Conservation (phyloP, 306 rosid genomes). For the Ochetophila trinervis region DNA sequence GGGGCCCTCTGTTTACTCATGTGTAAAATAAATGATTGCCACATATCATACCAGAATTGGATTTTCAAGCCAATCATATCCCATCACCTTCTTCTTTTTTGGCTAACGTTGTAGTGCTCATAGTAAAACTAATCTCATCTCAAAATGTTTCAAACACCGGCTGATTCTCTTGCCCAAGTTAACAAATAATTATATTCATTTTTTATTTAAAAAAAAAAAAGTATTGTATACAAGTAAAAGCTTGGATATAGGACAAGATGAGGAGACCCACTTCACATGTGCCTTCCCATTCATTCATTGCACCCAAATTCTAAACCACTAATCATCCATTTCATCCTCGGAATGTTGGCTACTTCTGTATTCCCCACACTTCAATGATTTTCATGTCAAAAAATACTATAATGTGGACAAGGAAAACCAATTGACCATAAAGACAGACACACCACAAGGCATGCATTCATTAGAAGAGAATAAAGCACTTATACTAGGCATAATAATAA, state of each 20-base stretch:
- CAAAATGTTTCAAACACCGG: too few species aligned
- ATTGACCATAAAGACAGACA: neutral
- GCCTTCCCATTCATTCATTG: constrained; percentile 22
- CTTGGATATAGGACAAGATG: neutral
- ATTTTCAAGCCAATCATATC: too few species aligned
- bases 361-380: neutral
- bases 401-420: neutral
- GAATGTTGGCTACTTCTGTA: neutral
- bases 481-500: neutral
- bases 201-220: too few species aligned
- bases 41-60: too few species aligned
- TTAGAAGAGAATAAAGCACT: neutral
- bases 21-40: too few species aligned
- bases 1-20: too few species aligned
- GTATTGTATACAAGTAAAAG: too few species aligned
- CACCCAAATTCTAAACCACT: constrained; percentile 1
- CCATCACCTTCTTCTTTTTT: too few species aligned
- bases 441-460: neutral
- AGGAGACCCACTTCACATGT: constrained; percentile 26
- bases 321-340: neutral
- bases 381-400: neutral
- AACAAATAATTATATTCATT: too few species aligned
- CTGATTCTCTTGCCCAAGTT: too few species aligned
- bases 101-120: too few species aligned
- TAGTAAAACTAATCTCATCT: too few species aligned